phyloP scores from a whole-genome alignment of 2,329 filamentous ascomycete genomes.

The Chaetomium strumarium region DNA sequence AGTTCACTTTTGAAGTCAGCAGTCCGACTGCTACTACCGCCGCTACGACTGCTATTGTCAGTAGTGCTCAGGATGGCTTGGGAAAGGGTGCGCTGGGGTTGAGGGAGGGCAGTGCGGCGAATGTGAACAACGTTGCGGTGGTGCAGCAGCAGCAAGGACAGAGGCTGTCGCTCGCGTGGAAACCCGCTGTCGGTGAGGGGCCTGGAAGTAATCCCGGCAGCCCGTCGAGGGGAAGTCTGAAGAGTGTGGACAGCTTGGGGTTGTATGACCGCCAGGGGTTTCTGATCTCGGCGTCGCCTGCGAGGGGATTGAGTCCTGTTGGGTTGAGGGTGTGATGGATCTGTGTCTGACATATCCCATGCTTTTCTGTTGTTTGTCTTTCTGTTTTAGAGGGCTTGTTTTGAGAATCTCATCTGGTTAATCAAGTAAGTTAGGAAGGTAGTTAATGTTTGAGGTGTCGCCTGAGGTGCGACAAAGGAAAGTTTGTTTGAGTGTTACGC shows the following conservation, averaged over 20 bases:
- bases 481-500: no score
- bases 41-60: no score
- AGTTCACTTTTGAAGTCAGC: slow-evolving; percentile 15
- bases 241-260: slow-evolving; percentile 36
- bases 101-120: slow-evolving; percentile 9
- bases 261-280: slow-evolving; percentile 44
- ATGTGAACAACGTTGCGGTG: neutral
- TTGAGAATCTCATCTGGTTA: neutral
- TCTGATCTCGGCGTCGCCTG: slow-evolving; percentile 36
- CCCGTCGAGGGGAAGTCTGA: slow-evolving; percentile 9
- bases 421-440: no score
- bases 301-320: slow-evolving; percentile 21
- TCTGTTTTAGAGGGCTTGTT: neutral
- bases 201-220: neutral
- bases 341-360: neutral
- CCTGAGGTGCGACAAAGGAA: no score
- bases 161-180: slow-evolving; percentile 6
- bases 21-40: neutral
- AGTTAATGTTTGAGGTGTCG: neutral
- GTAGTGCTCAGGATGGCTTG: no score
- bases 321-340: slow-evolving; percentile 7
- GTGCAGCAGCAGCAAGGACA: slow-evolving; percentile 5
- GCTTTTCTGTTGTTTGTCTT: neutral
- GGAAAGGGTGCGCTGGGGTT: slow-evolving; percentile 19
- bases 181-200: neutral